Evolutionary conservation across 768 basidiomycete genomes (phyloP).

Genomic region (Lactarius psammicola): DNA sequence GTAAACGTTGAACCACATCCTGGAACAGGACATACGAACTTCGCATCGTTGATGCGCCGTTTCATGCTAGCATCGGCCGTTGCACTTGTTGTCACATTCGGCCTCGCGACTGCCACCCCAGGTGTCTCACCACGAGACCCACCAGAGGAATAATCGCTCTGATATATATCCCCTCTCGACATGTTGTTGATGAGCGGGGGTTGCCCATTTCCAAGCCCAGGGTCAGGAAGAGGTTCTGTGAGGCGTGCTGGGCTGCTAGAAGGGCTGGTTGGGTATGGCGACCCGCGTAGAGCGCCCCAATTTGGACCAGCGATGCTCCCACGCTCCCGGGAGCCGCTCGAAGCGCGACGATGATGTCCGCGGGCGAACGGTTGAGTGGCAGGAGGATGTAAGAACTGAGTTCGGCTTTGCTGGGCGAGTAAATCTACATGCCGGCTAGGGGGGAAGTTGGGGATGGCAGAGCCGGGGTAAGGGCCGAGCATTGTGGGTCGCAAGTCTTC

Average conservation of each 20-base stretch:
- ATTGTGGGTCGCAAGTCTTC: constrained; percentile 53
- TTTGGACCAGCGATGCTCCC: constrained; percentile 26
- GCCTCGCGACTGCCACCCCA: constrained; percentile 49
- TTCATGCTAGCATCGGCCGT: constrained; percentile 85
- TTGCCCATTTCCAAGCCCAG: constrained; percentile 7
- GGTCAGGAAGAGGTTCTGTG: constrained; percentile 48
- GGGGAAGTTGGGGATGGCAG: constrained; percentile 25
- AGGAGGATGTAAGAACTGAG: constrained; percentile 45
- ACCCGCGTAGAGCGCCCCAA: constrained; percentile 25
- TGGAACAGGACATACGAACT: constrained; percentile 87
- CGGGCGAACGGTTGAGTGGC: constrained; percentile 40
- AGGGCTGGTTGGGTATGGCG: constrained; percentile 28
- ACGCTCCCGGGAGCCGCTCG: constrained; percentile 41
- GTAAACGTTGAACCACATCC: constrained; percentile 98
- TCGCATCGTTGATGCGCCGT: constrained; percentile 84
- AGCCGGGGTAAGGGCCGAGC: constrained; percentile 34
- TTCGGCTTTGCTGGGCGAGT: constrained; percentile 34
- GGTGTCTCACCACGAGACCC: constrained; percentile 27
- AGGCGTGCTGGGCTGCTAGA: constrained; percentile 18
- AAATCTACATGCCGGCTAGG: constrained; percentile 44
- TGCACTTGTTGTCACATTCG: constrained; percentile 87
- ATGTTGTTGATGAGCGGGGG: constrained; percentile 1
- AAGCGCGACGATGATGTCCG: constrained; percentile 44
- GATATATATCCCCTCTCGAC: constrained; percentile 8
- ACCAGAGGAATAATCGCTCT: constrained; percentile 13